Evolutionary conservation across 306 rosid species (phyloP), one percentile per base, ranked within the genome.

Genomic region (Betula pendula): DNA sequence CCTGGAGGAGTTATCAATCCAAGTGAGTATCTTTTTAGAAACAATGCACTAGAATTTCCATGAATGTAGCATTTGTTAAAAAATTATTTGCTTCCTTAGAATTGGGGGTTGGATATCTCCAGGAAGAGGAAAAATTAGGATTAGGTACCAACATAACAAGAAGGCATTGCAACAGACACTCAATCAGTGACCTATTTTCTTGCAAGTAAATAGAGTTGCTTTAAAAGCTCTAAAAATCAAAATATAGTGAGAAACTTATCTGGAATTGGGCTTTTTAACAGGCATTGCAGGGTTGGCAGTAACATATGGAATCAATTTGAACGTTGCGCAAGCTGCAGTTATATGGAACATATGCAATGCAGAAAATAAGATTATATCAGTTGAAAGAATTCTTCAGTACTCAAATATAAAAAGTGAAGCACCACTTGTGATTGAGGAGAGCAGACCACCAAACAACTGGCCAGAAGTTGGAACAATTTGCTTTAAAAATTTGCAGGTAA

Each of bases 231-330:
- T 3, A 17, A 33, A 17, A 33, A 31, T 17, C 16, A 31, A 8
- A 62, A 17, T 62, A 42, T 62, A 62, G 14, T 1, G 40, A 31
- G 47, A 31, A 43, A 49, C 22, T 80, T 71, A 50, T 74, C 29
- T 52, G 65, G 74, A 82, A 68, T 12, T 81, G 68, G 49, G 56
- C 79, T 27, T 35, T 45, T 49, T 65, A 77, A 49, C 92, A 95
- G 98, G 97, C 79, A 90, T 92, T 73, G 98, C 97, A 4, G 98
- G 98, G 49, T 87, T 95, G 85, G 98, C 98, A 16, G 97, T 95
- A 51, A 95, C 98, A 50, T 95, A 92, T 71, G 98, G 98, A 69
- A 95, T 95, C 84, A 95, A 90, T 82, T 67, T 92, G 81, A 95
- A 95, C 85, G 97, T 89, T 38, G 33, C 84, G 83, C 98, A 92